Evolutionary conservation across 164 flowering plant species (phyloP), one percentile per base, ranked within the genome.

Genomic region (Vitis labrusca): DNA sequence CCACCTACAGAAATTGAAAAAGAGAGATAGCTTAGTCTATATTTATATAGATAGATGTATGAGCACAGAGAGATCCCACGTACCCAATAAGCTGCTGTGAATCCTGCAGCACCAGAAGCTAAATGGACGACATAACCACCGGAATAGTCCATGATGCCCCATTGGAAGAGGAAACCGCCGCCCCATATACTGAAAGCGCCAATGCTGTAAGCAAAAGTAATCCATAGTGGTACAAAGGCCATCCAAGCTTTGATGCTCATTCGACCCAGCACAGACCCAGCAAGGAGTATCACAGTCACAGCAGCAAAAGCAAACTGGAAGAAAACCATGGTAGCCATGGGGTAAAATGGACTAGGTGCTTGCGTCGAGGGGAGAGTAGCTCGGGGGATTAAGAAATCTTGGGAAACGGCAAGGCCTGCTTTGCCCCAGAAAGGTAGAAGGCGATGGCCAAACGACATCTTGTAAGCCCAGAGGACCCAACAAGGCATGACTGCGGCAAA

Each of bases 401-500:
- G 87, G 73, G 75, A 80, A 4, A 84, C 74, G 32, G 87, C 73
- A 0, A 77, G 82, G 5, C 71, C 83, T 16, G 83, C 87, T 27
- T 76, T 78, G 17, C 81, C 85, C 87, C 87, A 84, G 52, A 84
- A 76, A 6, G 85, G 87, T 32, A 82, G 65, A 17, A 84, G 80
- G 50, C 73, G 12, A 61, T 84, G 81, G 19, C 87, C 87, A 48
- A 84, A 84, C 65, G 85, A 85, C 78, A 84, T 75, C 12, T 84
- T 77, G 76, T 76, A 84, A 71, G 75, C 52, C n/a, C 82, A 55
- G 9, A 84, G 72, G 16, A 84, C 87, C 87, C 87, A 84, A 66
- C 83, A 80, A n/a, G 82, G 82, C 61, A 84, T 76, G 59, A 82
- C 85, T 23, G 85, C 87, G 5, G 87, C 87, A 65, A 84, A 84